Conservation (phyloP, 2,329 filamentous ascomycete genomes). For the Stachybotrys chlorohalonatus region DNA sequence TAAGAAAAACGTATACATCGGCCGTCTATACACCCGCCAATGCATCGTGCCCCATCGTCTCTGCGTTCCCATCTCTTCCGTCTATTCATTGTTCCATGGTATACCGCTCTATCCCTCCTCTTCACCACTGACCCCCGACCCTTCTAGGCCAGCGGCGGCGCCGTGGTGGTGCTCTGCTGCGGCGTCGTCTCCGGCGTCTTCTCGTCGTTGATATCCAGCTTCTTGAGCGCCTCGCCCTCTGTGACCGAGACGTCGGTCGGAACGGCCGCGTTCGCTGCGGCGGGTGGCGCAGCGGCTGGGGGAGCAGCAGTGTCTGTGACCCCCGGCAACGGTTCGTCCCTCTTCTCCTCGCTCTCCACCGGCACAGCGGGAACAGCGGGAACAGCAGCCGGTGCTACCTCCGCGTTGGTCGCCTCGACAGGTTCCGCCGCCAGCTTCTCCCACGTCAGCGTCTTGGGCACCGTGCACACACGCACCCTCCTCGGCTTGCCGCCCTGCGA, state of each 20-base stretch:
- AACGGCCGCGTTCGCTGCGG: neutral
- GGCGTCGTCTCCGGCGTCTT: conserved; percentile 4
- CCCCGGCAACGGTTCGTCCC: neutral
- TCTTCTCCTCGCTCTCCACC: neutral
- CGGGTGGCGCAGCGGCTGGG: neutral
- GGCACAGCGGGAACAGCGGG: neutral
- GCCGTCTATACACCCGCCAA: neutral
- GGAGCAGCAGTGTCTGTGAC: neutral
- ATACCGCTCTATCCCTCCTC: too few relatives aligned
- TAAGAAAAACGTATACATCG: neutral
- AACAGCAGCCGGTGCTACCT: neutral
- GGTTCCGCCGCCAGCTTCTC: neutral
- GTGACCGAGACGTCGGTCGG: neutral
- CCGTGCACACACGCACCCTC: conserved; percentile 38
- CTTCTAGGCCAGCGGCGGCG: neutral
- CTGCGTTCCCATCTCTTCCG: neutral
- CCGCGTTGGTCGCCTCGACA: conserved; percentile 5
- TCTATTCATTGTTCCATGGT: too few relatives aligned
- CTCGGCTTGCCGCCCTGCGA: conserved; percentile 34
- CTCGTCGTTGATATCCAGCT: conserved; percentile 19
- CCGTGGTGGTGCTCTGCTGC: neutral
- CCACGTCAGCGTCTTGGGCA: conserved; percentile 30
- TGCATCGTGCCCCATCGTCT: neutral
- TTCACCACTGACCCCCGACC: too few relatives aligned
- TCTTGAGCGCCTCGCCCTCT: conserved; percentile 17